Evolutionary conservation across 2,329 filamentous ascomycete genomes (phyloP).

Genomic region (Ophiobolus disseminans): DNA sequence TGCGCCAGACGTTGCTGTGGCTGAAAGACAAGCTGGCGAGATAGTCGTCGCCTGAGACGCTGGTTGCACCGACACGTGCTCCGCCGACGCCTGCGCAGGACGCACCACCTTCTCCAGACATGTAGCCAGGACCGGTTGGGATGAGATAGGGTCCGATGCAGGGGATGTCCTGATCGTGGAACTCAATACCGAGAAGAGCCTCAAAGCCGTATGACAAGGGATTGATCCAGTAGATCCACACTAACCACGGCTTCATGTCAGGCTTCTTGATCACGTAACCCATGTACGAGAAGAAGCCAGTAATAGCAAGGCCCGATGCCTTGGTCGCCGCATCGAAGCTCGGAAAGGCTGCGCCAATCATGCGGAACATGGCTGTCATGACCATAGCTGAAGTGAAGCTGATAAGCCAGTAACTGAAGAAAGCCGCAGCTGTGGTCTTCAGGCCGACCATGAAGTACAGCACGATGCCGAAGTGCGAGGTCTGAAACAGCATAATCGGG

Average conservation of each 20-base stretch:
- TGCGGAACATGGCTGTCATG: conserved; percentile 84
- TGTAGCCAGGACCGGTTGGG: conserved; percentile 55
- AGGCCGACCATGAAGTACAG: conserved; percentile 86
- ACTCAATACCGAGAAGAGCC: conserved; percentile 78
- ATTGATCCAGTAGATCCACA: conserved; percentile 82
- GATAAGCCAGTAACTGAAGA: conserved; percentile 82
- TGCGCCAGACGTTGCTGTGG: conserved; percentile 39
- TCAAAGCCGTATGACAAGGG: conserved; percentile 81
- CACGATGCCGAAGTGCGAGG: conserved; percentile 64
- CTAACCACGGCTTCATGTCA: conserved; percentile 78
- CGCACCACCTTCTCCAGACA: conserved; percentile 52
- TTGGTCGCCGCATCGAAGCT: conserved; percentile 63
- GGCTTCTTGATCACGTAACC: conserved; percentile 59
- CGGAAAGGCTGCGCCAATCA: conserved; percentile 73
- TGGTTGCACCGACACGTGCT: conserved; percentile 56
- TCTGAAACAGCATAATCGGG: conserved; percentile 64
- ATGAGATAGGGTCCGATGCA: conserved; percentile 60
- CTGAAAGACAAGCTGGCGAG: conserved; percentile 57
- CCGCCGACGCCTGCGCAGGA: conserved; percentile 66
- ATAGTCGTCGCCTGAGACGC: conserved; percentile 64
- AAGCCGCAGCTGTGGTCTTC: conserved; percentile 71
- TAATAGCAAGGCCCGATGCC: conserved; percentile 58
- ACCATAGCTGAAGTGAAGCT: conserved; percentile 52
- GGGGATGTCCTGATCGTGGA: conserved; percentile 65
- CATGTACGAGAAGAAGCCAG: conserved; percentile 63